Base-by-base conservation (phyloP, 2,329 filamentous ascomycete species). In the Fusarium sp. region DNA sequence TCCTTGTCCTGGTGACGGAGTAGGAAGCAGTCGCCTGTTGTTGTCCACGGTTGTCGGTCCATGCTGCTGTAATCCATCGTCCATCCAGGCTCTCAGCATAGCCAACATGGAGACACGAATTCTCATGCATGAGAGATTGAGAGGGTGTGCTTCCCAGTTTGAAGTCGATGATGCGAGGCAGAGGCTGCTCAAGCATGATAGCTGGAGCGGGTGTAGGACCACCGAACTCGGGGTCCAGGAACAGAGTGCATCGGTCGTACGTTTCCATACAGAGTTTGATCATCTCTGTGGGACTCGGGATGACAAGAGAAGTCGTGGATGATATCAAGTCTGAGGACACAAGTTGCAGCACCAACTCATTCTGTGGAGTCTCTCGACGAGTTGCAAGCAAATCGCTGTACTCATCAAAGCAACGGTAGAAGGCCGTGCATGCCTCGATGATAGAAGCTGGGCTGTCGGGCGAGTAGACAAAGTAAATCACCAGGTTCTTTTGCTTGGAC, bases 81-180 rank as follows among this genome's bases (percentile, higher is more conserved):
- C 92, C 90, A 80, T 96, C 93, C 13, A 92, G 86, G 78, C 93
- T 95, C 65, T 92, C 88, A 2, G 93, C 90, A 78, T 97, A 97
- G 1, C 92, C 93, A 52, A 97, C 85, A 80, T 97, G 94, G 33
- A 97, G 90, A 78, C 93, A 93, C 1, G 91, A 93, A 74, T 95
- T 94, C 80, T 97, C 94, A 65, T 93, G 90, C 63, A 97, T 85
- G 7, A 96, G 84, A 20, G 94, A 93, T 20, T 91, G 89, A 0
- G 93, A 94, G 3, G 93, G 92, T 16, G 89, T 90, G 1, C 89
- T 83, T 2, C 86, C 88, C 3, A 95, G 83, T 80, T 94, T 93
- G 83, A 97, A 97, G 59, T 94, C 93, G 62, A 97, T 93, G 31
- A 86, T 88, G 29, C 92, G 90, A 13, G 94, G 93, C 5, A 93